These are phyloP conservation scores for Saccharum officinarum DNA, from an alignment of 176 grass and related monocot species.

Conservation along the genomic window DNA sequence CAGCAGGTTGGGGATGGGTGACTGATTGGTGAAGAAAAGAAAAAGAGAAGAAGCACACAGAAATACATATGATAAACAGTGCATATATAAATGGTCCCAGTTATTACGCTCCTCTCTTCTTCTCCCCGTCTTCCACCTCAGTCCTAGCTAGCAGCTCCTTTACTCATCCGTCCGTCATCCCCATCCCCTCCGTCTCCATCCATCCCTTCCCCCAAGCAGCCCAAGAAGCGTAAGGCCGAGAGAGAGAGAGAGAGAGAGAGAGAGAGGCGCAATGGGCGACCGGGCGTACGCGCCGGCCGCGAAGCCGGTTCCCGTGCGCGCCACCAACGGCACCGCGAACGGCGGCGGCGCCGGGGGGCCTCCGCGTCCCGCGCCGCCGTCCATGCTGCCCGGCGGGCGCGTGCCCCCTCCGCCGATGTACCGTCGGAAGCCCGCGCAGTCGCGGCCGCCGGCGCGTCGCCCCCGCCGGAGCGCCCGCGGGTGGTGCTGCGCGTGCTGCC, in stretches of 20 bases:
- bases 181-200: neutral
- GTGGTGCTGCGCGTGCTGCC: slow-evolving; percentile 81
- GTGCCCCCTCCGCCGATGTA: slow-evolving; percentile 53
- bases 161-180: neutral
- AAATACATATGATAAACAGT: slow-evolving; percentile 27
- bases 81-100: slow-evolving; percentile 27
- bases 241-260: neutral
- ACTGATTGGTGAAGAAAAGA: neutral
- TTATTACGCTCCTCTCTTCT: slow-evolving; percentile 27
- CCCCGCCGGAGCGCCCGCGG: slow-evolving; percentile 56
- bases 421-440: slow-evolving; percentile 56
- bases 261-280: slow-evolving; percentile 55
- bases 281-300: slow-evolving; percentile 57
- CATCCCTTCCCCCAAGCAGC: neutral
- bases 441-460: neutral
- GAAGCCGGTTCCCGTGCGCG: slow-evolving; percentile 45
- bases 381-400: slow-evolving; percentile 49
- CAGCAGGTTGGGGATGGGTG: neutral
- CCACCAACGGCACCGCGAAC: slow-evolving; percentile 42
- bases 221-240: neutral
- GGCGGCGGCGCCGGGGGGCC: slow-evolving; percentile 34
- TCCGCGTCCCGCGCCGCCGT: slow-evolving; percentile 23
- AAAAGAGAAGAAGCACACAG: neutral
- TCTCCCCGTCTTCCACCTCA: slow-evolving; percentile 38
- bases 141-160: slow-evolving; percentile 2